Percentiles rank a stretch among this genome's conserved stretches.
Conservation (phyloP, 2,329 filamentous ascomycete genomes). For the Aspergillus ustus region DNA sequence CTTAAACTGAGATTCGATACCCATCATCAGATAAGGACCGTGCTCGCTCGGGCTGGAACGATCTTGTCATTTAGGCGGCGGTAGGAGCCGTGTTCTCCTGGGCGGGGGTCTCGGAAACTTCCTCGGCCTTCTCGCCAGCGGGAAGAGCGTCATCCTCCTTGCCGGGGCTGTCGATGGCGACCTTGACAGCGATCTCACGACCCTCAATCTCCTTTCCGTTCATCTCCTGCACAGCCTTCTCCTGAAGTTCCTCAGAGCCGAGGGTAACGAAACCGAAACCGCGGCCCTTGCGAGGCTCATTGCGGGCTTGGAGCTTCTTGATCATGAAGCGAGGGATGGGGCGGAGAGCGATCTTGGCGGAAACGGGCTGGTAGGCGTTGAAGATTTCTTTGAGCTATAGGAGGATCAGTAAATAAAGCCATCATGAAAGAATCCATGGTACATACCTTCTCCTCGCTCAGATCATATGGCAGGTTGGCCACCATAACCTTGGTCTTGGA, state of each 20-base stretch:
- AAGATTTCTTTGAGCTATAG: conserved; percentile 95
- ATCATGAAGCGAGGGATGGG: conserved; percentile 99
- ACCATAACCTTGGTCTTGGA: conserved; percentile 99
- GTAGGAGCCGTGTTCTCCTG: conserved; percentile 49
- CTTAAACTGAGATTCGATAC: not conserved
- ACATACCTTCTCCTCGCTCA: conserved; percentile 91
- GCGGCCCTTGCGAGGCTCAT: conserved; percentile 97
- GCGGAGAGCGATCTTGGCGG: conserved; percentile 97
- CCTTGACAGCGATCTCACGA: conserved; percentile 99
- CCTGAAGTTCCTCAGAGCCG: conserved; percentile 90
- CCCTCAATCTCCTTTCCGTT: conserved; percentile 99
- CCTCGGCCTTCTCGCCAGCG: conserved; percentile 50
- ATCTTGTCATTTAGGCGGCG: conserved; percentile 39
- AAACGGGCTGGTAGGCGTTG: conserved; percentile 84
- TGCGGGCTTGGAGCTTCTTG: conserved; percentile 98
- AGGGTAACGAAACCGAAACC: conserved; percentile 98
- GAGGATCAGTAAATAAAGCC: conserved; percentile 31
- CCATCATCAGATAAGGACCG: conserved; percentile 7
- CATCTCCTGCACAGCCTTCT: conserved; percentile 97
- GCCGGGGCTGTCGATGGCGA: conserved; percentile 98
- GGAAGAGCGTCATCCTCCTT: conserved; percentile 84
- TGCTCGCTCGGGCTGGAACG: conserved; percentile 28
- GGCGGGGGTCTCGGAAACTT: conserved; percentile 42
- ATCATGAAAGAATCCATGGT: not conserved
- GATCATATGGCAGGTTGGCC: conserved; percentile 96